A percentile compares a stretch with the other conserved stretches of the same genome.
phyloP scores from a whole-genome alignment of 2,329 filamentous ascomycete species.

The Tricladium varicosporioides region DNA sequence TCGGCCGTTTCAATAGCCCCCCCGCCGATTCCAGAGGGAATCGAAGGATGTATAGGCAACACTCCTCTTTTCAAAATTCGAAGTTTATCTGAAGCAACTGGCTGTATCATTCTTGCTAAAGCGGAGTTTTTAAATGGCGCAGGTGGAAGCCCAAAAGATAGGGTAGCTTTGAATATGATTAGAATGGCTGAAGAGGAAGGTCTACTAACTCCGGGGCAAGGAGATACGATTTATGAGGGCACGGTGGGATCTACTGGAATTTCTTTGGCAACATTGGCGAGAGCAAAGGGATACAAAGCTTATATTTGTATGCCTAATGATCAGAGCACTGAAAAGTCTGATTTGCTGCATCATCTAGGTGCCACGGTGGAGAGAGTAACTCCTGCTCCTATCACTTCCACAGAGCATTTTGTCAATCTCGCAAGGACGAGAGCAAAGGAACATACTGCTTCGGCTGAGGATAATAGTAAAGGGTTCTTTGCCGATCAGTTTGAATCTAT shows the following conservation, averaged over 20 bases:
- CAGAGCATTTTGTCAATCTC: slow-evolving; percentile 90
- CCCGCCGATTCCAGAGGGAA: slow-evolving; percentile 64
- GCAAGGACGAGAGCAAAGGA: slow-evolving; percentile 73
- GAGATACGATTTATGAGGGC: slow-evolving; percentile 96
- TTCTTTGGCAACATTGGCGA: slow-evolving; percentile 83
- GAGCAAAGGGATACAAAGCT: slow-evolving; percentile 84
- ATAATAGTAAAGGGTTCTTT: slow-evolving; percentile 79
- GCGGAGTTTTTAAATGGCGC: slow-evolving; percentile 96
- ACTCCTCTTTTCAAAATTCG: slow-evolving; percentile 86
- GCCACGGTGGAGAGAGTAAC: slow-evolving; percentile 89
- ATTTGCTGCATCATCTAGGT: slow-evolving; percentile 84
- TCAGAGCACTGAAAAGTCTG: slow-evolving; percentile 83
- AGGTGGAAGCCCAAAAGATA: slow-evolving; percentile 90
- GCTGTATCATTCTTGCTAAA: slow-evolving; percentile 87
- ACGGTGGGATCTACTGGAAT: slow-evolving; percentile 97
- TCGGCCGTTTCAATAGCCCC: slow-evolving; percentile 21
- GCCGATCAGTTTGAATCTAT: slow-evolving; percentile 93
- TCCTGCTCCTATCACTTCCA: slow-evolving; percentile 90
- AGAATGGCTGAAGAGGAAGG: slow-evolving; percentile 74
- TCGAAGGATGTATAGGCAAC: slow-evolving; percentile 90
- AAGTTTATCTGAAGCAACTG: slow-evolving; percentile 81
- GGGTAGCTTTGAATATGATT: slow-evolving; percentile 91
- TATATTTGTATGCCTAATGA: slow-evolving; percentile 98
- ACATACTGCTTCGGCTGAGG: slow-evolving; percentile 59
- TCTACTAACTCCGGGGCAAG: slow-evolving; percentile 72